Evolutionary conservation across 495 filamentous ascomycete species (phyloP), one percentile per base, ranked within the genome.

Genomic region (Penicillium goetzii): DNA sequence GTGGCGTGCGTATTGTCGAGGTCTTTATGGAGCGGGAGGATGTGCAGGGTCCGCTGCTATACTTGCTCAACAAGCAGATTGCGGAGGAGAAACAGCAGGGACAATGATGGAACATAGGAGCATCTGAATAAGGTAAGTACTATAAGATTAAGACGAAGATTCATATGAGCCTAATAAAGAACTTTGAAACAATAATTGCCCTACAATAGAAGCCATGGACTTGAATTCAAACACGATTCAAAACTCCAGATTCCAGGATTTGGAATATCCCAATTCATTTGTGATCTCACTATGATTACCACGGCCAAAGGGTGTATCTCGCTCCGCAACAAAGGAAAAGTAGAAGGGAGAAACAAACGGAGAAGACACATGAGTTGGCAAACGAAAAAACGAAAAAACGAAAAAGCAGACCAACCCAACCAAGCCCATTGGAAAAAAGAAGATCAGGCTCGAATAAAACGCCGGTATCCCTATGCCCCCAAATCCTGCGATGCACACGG

Each of bases 1-100:
- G 68, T 33, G 80, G 80, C 0, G 58, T 81, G 17, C 75, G 76
- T 49, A 64, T 83, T 47, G 69, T 83, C 8, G 79, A 83, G 61
- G 76, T 83, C 1, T 67, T 74, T 12, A 80, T 84, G 79, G 79
- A 65, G n/a, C 66, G 71, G 41, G 73, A 82, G 53, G 81, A 83
- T 72, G 73, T 80, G 7, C 70, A 74, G 26, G 73, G 71, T 36
- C 68, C 68, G 26, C 56, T 79, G 60, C 43, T 71, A 40, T 67
- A 59, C 36, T 17, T 76, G 15, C 53, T 76, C 58, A 67, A 72
- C 9, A 69, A 66, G 63, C 67, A 73, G 43, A 61, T 69, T 53
- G 72, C 59, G 2, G 63, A 73, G 60, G 71, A 72, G 36, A 21
- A 38, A 23, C 21, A 57, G 36, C 33, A 50, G 58, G 47, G 34